phyloP scores from a whole-genome alignment of 352 stramenopile species.

The Pythium coloratum region DNA sequence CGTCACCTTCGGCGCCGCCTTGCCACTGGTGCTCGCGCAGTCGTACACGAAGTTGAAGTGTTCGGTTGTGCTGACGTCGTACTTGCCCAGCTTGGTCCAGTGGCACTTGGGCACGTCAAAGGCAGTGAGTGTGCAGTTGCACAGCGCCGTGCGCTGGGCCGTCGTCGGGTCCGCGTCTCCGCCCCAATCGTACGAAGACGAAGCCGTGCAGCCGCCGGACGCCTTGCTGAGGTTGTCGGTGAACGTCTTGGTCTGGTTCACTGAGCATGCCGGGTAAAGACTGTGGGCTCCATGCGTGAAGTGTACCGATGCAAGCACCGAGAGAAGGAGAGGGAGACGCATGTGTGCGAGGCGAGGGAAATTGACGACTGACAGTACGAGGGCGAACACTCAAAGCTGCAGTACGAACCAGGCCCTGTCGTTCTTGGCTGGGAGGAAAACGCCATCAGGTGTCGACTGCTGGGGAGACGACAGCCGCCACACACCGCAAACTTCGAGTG shows the following conservation, averaged over 20 bases:
- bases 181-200: slow-evolving; percentile 5
- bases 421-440: too few species aligned
- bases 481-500: too few species aligned
- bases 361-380: too few species aligned
- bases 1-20: slow-evolving; percentile 7
- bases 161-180: background rate
- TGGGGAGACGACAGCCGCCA: too few species aligned
- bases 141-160: slow-evolving; percentile 6
- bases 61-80: slow-evolving; percentile 2
- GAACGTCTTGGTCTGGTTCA: slow-evolving; percentile 16
- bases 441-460: too few species aligned
- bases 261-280: too few species aligned
- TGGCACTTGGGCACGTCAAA: slow-evolving; percentile 17
- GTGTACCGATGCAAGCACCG: too few species aligned
- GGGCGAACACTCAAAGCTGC: too few species aligned
- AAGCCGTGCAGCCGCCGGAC: slow-evolving; percentile 13
- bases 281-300: too few species aligned
- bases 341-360: too few species aligned
- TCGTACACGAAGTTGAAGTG: slow-evolving; percentile 19
- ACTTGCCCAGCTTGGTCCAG: slow-evolving; percentile 10
- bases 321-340: too few species aligned
- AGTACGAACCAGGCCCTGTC: too few species aligned
- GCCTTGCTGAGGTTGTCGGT: slow-evolving; percentile 11
- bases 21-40: slow-evolving; percentile 7
- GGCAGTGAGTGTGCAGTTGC: slow-evolving; percentile 2